Evolutionary conservation across 139 green algal genomes (phyloP).

Genomic region (Gonium pectorale): DNA sequence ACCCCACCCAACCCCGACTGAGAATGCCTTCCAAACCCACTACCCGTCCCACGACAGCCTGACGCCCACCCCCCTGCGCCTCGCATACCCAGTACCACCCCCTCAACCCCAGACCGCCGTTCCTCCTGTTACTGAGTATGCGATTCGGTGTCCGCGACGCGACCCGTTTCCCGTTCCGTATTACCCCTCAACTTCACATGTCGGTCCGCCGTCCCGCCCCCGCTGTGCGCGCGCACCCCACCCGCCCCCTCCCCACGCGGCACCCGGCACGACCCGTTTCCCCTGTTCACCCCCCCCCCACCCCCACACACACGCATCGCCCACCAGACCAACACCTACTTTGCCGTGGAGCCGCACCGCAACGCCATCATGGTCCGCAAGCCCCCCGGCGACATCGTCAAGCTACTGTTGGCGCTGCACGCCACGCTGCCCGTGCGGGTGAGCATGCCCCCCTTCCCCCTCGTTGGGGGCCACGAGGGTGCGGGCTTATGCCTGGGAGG

Average conservation of each 20-base stretch:
- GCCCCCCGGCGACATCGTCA: slow-evolving; percentile 15
- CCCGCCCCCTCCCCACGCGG: neutral
- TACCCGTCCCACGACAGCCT: too few species aligned
- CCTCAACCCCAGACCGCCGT: too few species aligned
- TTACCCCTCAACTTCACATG: neutral
- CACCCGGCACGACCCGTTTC: neutral
- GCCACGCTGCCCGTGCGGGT: slow-evolving; percentile 27
- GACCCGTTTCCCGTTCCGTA: neutral
- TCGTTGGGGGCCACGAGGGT: too few species aligned
- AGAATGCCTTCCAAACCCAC: too few species aligned
- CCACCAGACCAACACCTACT: slow-evolving; percentile 36
- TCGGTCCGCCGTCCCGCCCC: neutral
- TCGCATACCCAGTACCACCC: too few species aligned
- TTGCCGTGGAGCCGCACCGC: neutral
- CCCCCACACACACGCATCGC: neutral
- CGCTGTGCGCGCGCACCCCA: neutral
- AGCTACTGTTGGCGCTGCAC: slow-evolving; percentile 25
- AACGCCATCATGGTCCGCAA: slow-evolving; percentile 34
- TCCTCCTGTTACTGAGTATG: too few species aligned
- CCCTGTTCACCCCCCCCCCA: neutral
- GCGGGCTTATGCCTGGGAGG: too few species aligned
- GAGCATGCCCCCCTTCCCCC: too few species aligned
- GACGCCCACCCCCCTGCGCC: too few species aligned
- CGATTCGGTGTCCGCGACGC: neutral
- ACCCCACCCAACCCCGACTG: too few species aligned